A percentile compares a stretch with the other conserved stretches of the same genome.
Evolutionary conservation across 2,329 filamentous ascomycete genomes (phyloP).

Genomic region (Monilinia laxa): DNA sequence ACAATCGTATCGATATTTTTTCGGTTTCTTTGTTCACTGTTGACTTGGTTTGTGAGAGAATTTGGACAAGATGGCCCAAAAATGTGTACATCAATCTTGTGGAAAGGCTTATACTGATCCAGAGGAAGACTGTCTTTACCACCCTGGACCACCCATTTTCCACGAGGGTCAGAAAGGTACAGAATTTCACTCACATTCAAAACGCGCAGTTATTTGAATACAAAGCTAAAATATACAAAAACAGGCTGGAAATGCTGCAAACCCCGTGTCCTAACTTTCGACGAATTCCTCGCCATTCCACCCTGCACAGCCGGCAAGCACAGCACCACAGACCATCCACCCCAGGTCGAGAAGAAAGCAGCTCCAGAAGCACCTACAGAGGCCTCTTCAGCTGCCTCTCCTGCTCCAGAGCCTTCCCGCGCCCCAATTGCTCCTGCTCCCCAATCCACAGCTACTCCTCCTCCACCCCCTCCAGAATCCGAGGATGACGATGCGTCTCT

Average conservation of each 20-base stretch:
- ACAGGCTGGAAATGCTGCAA: slow-evolving; percentile 99
- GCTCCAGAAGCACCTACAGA: slow-evolving; percentile 36
- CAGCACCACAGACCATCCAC: slow-evolving; percentile 75
- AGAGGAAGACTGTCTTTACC: slow-evolving; percentile 83
- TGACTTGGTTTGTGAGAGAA: not conserved
- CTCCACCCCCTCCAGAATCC: slow-evolving; percentile 69
- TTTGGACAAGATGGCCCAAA: slow-evolving; percentile 52
- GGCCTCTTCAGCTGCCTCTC: slow-evolving; percentile 43
- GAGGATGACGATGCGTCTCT: slow-evolving; percentile 82
- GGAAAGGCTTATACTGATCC: slow-evolving; percentile 82
- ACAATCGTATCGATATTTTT: not conserved
- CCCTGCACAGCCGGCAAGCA: slow-evolving; percentile 94
- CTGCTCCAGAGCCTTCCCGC: slow-evolving; percentile 32
- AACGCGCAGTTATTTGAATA: not conserved
- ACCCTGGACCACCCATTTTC: slow-evolving; percentile 90
- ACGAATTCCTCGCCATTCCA: slow-evolving; percentile 91
- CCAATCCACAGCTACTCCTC: slow-evolving; percentile 45
- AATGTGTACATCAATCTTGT: slow-evolving; percentile 96
- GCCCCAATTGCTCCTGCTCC: slow-evolving; percentile 46
- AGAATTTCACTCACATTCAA: slow-evolving; percentile 32
- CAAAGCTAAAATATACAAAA: not conserved
- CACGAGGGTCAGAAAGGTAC: slow-evolving; percentile 98
- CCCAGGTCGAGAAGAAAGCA: slow-evolving; percentile 59
- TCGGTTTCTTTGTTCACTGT: not conserved
- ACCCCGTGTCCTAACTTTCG: slow-evolving; percentile 91